Percentiles rank a stretch among this genome's conserved stretches.
phyloP scores from a whole-genome alignment of 2,329 filamentous ascomycete genomes.

The Penicillium sp. region DNA sequence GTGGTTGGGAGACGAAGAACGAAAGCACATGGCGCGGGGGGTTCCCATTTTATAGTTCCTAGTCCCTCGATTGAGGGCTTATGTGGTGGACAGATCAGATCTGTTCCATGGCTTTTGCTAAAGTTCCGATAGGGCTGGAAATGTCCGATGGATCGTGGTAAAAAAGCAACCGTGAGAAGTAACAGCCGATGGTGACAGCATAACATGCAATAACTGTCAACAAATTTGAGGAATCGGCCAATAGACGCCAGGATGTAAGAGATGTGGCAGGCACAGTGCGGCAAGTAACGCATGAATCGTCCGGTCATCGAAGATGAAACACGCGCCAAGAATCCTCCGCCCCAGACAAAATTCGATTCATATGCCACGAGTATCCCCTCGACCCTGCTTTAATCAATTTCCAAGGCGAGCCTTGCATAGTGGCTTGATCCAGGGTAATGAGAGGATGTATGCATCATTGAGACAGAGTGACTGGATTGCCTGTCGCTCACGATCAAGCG shows the following conservation, averaged over 20 bases:
- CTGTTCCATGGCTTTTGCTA: background rate
- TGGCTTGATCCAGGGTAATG: background rate
- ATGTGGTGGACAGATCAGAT: background rate
- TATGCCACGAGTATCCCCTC: background rate
- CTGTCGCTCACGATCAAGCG: background rate
- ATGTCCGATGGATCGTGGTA: background rate
- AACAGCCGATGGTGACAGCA: background rate
- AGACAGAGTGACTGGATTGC: background rate
- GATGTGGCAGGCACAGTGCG: background rate
- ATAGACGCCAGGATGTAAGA: background rate
- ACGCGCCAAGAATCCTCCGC: background rate
- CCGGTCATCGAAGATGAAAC: conserved; percentile 2
- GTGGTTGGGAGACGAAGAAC: background rate
- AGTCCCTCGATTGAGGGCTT: background rate
- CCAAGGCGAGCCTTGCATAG: background rate
- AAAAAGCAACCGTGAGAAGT: background rate
- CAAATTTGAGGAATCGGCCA: background rate
- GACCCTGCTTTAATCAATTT: background rate
- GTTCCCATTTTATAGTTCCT: background rate
- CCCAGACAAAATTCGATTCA: background rate
- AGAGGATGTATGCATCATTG: background rate
- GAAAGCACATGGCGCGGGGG: background rate
- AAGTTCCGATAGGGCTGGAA: background rate
- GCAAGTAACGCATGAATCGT: background rate
- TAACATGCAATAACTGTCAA: background rate